Base-by-base conservation (phyloP, 2,329 filamentous ascomycete species). In the Fusarium pseudoanthophilum region DNA sequence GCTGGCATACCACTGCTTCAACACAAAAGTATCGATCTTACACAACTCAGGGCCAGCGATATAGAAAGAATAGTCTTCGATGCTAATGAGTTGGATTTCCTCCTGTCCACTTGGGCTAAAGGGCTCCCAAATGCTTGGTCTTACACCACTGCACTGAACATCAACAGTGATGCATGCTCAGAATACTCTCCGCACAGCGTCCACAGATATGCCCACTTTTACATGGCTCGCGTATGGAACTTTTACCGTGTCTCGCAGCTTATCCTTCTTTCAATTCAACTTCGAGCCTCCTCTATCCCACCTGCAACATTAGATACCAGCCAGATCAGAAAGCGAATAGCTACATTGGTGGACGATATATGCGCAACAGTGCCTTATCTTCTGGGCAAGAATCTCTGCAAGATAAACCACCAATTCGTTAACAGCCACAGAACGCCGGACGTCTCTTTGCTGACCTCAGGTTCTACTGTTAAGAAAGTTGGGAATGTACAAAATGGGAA, bases 291-390 rank as follows among this genome's bases (percentile, higher is more conserved):
- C 2, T 21, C 18, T 34, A 16, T 6, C 5, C 20, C 53, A 3
- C 11, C 46, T 8, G 9, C 6, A 14, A 9, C n/a, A n/a, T 14
- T 8, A 10, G 26, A 60, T 11, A 24, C 20, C 16, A 13, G 16
- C 7, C 16, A 34, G 16, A 34, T 34, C 7, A n/a, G 7, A 18
- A 7, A 26, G 10, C 26, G 14, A 10, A 53, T 40, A 5, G 18
- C 1, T 16, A 7, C 15, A 21, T 9, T 60, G 8, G 57, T 60
- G 13, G 28, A 60, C 7, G 36, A 60, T 9, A 53, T 53, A 52
- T 60, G 57, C 45, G 57, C 45, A 21, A 60, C 30, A 14, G 45
- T 60, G 4, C 45, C 57, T 7, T 53, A 40, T 42, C 45, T 60
- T n/a, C 13, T 53, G 9, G 57, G 57, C 11, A 18, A 32, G 1